phyloP scores from a whole-genome alignment of 176 grass and related monocot genomes.

The Chrysopogon serrulatus region DNA sequence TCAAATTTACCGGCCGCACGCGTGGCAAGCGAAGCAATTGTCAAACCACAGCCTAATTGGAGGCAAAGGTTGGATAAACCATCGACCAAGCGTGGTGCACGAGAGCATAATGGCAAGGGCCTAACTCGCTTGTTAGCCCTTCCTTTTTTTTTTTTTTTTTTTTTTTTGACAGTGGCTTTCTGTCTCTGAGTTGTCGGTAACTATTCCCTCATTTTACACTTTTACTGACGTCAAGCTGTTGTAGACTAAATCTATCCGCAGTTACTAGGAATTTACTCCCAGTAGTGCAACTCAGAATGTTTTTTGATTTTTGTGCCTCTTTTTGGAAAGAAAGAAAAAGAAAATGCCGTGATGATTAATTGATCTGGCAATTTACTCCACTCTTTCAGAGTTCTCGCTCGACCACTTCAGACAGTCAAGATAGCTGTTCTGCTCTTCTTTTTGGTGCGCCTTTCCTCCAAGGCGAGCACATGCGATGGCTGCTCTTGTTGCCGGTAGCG shows the following conservation, averaged over 20 bases:
- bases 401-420: too few relatives aligned
- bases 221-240: neutral
- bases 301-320: neutral
- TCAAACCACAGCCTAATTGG: slow-evolving; percentile 3
- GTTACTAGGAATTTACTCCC: too few relatives aligned
- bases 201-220: neutral
- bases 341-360: neutral
- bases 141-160: too few relatives aligned
- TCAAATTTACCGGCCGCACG: neutral
- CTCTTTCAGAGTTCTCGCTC: neutral
- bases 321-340: too few relatives aligned
- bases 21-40: neutral
- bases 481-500: neutral
- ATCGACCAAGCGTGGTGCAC: neutral
- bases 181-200: neutral
- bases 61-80: neutral
- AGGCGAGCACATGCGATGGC: neutral
- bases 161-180: neutral
- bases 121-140: neutral
- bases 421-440: neutral
- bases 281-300: too few relatives aligned
- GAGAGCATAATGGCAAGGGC: slow-evolving; percentile 1
- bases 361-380: neutral
- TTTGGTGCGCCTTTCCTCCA: neutral
- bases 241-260: too few relatives aligned